Base-by-base conservation (phyloP, 768 basidiomycete genomes). In the Suillus alpinus region DNA sequence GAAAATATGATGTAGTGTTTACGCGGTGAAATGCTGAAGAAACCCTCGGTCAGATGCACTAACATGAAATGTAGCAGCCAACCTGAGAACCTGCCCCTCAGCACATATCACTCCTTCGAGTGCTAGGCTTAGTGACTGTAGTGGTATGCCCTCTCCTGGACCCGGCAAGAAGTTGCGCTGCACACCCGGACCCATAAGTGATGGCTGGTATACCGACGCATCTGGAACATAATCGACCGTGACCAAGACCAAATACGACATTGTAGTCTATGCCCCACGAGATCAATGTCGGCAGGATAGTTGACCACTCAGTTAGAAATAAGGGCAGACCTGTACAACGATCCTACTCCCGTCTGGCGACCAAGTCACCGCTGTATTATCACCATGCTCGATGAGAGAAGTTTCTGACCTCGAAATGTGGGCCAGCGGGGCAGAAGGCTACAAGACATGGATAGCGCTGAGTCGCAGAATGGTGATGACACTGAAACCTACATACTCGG, bases 61-160 rank as follows among this genome's bases (percentile, higher is more conserved):
- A 47, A 60, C n/a, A 44, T 44, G 62, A 55, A 43, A 41, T 44
- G 18, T 59, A 39, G 14, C 3, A 52, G 56, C 75, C 46, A 61
- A 91, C 92, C 89, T 89, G 50, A 90, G 74, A 29, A 94, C 77
- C 26, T 79, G 79, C 3, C 92, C 92, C 59, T 94, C 90, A 10
- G 91, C 83, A 12, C 85, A 84, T 60, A 94, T 82, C 34, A 94
- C 91, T 1, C 93, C 92, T 69, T 94, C 92, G 58, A 95, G 85
- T 40, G 85, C 82, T 57, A 94, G 77, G 52, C 78, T 79, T 40
- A 92, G 73, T n/a, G 85, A 81, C 58, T 88, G 88, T 37, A 94
- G 76, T 0, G 85, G 83, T 3, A 86, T 71, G 6, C 83, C 89
- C 75, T 93, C 92, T n/a, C 93, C 92, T 12, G 92, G 83, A 41